Evolutionary conservation across 1,284 basidiomycete species (phyloP).

Genomic region (Bothia castanella): DNA sequence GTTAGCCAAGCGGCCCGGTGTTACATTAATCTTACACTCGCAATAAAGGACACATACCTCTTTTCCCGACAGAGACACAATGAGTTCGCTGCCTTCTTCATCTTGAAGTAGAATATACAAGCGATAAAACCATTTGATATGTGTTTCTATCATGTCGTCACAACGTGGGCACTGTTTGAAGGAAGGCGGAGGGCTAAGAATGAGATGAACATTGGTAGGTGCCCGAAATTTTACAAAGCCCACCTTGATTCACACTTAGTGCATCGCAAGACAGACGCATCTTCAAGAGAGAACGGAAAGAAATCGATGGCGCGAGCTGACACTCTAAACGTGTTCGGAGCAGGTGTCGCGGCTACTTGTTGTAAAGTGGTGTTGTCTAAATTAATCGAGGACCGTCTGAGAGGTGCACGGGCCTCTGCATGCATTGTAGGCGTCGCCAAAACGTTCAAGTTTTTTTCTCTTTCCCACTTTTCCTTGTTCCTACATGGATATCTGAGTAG

Average conservation of each 20-base stretch:
- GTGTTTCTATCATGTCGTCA: conserved; percentile 47
- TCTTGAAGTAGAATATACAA: conserved; percentile 52
- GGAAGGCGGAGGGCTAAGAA: conserved; percentile 41
- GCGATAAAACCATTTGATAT: conserved; percentile 44
- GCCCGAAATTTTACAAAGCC: conserved; percentile 15
- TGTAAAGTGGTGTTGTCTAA: conserved; percentile 33
- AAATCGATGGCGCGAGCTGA: conserved; percentile 53
- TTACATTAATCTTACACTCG: not conserved
- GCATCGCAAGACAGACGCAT: conserved; percentile 49
- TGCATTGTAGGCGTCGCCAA: not conserved
- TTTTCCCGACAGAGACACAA: conserved; percentile 44
- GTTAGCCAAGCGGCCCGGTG: not conserved
- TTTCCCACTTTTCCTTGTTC: conserved; percentile 31
- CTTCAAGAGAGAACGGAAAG: conserved; percentile 46
- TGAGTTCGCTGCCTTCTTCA: conserved; percentile 38
- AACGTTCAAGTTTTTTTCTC: conserved; percentile 19
- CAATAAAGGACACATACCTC: conserved; percentile 33
- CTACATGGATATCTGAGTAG: conserved; percentile 16
- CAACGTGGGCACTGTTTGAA: conserved; percentile 49
- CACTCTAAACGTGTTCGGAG: conserved; percentile 43
- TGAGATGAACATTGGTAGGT: not conserved
- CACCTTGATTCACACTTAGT: conserved; percentile 50
- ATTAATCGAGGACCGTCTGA: not conserved
- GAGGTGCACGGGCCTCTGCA: not conserved
- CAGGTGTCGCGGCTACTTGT: conserved; percentile 35